phyloP scores from a whole-genome alignment of 495 filamentous ascomycete species.

The Daldinia childiae region DNA sequence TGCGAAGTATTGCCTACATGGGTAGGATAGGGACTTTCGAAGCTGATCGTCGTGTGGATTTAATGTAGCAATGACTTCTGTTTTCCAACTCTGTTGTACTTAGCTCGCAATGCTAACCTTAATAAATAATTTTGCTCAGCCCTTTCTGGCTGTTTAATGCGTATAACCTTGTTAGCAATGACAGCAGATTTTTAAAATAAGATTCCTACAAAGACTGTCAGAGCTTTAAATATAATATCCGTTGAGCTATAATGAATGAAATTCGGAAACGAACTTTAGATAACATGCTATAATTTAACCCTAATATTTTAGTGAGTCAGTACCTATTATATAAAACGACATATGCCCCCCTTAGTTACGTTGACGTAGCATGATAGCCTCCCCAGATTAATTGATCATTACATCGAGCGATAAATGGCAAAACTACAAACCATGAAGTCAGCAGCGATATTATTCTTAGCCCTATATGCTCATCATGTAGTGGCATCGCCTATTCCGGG shows the following conservation, averaged over 20 bases:
- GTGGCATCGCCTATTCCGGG: neutral
- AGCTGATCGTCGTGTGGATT: no score
- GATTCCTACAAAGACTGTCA: neutral
- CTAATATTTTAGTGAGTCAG: neutral
- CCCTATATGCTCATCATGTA: neutral
- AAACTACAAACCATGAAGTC: neutral
- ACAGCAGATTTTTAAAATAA: neutral
- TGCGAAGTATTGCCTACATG: no score
- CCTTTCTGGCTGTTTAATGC: neutral
- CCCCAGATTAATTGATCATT: neutral
- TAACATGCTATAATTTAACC: neutral
- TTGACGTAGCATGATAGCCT: neutral
- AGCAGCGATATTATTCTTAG: neutral
- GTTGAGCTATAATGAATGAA: no score
- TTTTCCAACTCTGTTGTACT: no score
- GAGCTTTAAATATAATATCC: no score
- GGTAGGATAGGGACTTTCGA: no score
- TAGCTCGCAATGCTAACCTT: no score
- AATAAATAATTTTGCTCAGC: no score
- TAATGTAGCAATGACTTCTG: no score
- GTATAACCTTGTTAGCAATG: neutral
- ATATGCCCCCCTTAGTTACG: neutral
- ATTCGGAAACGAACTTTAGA: neutral
- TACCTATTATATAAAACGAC: neutral
- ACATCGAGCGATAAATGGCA: neutral